A percentile compares a stretch with the other conserved stretches of the same genome.
These are phyloP conservation scores for Lasiodiplodia citricola DNA, from an alignment of 2,329 filamentous ascomycete species.

Conservation along the genomic window DNA sequence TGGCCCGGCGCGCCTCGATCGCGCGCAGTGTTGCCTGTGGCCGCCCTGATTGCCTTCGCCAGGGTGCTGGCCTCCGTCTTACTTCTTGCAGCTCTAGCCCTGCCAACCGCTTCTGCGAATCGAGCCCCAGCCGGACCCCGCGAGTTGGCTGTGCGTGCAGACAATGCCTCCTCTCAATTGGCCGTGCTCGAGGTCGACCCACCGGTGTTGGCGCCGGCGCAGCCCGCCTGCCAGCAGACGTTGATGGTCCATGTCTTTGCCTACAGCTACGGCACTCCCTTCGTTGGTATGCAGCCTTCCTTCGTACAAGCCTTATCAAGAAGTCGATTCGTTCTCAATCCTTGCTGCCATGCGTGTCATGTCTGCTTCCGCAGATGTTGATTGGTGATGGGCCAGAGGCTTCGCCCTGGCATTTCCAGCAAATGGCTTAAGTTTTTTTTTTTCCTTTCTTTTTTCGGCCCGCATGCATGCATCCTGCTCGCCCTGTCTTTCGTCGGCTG, in stretches of 20 bases:
- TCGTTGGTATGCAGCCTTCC: constrained; percentile 59
- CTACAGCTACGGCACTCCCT: constrained; percentile 74
- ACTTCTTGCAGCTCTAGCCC: constrained; percentile 20
- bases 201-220: constrained; percentile 62
- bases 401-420: constrained; percentile 3
- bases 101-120: constrained; percentile 9
- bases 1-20: background rate
- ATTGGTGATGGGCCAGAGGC: constrained; percentile 6
- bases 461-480: background rate
- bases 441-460: background rate
- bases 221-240: constrained; percentile 56
- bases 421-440: too few species aligned
- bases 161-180: constrained; percentile 44
- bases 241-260: constrained; percentile 75
- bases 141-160: constrained; percentile 17
- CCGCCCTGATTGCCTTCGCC: constrained; percentile 2
- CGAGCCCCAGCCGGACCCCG: background rate
- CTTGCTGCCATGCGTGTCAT: constrained; percentile 20
- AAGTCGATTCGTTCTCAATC: constrained; percentile 17
- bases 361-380: constrained; percentile 6
- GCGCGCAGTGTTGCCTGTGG: background rate
- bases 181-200: constrained; percentile 73
- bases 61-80: constrained; percentile 11
- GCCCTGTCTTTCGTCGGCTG: constrained; percentile 10
- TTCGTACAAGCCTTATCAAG: constrained; percentile 9